Evolutionary conservation across 2,329 filamentous ascomycete species (phyloP), one percentile per base, ranked within the genome.

Genomic region (Beauveria sp.): DNA sequence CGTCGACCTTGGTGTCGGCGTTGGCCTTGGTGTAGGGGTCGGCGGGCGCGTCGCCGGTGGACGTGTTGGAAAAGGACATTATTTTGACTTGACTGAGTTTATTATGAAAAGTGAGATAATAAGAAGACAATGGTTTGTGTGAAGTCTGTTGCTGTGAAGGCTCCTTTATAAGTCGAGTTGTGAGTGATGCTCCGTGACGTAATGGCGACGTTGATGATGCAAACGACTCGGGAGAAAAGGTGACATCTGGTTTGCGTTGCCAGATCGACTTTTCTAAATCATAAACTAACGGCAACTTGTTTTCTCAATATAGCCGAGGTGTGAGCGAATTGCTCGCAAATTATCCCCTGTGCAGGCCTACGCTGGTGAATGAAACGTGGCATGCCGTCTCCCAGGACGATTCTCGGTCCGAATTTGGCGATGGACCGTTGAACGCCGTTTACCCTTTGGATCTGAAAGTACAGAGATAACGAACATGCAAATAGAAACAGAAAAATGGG

Each of bases 21-120:
- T 85, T 79, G 76, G 90, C 92, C 75, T 87, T 84, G 70, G 85
- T 91, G 80, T 96, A 96, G 2, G 90, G 90, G 75, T 94, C 89
- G 58, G 79, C 84, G 47, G 84, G 77, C 75, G 88, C 84, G 73
- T 76, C 77, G 70, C 84, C 85, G 47, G 84, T 84, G 64, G 80
- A 73, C 44, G 85, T 74, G 72, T 88, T 88, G 71, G 73, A 72
- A 69, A 69, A 73, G 67, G 66, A 76, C 76, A 68, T 85, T n/a
- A 64, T 76, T n/a, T 46, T 18, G n/a, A 2, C 2, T 56, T 28
- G 41, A 44, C 14, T 37, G 16, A 6, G 16, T 30, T 43, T n/a
- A 12, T n/a, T 16, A 2, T 43, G 3, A 9, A 24, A 44, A 44
- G 7, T n/a, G 16, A 16, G 14, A 37, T 37, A 16, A 37, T 37